These are phyloP conservation scores for Sorghum bicolor DNA, from an alignment of 176 grass and related monocot genomes.

Conservation along the genomic window DNA sequence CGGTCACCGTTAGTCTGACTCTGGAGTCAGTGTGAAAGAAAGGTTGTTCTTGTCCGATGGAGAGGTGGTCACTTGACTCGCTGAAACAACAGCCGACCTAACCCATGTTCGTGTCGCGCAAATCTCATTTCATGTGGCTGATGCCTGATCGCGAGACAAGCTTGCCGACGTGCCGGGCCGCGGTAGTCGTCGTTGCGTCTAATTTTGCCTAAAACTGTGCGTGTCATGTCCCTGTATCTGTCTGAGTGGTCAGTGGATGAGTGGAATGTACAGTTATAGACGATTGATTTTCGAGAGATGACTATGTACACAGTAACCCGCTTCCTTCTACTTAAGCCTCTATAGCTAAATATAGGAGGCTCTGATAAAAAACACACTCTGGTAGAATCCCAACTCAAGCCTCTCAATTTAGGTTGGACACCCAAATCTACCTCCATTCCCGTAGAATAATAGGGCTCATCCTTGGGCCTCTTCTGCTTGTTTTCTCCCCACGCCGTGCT, in stretches of 20 bases:
- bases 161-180: neutral
- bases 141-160: neutral
- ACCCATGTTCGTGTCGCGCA: conserved; percentile 5
- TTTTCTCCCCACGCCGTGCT: too few species aligned
- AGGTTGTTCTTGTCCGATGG: neutral
- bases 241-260: neutral
- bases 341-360: too few species aligned
- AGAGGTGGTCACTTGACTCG: conserved; percentile 13
- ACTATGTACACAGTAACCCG: too few species aligned
- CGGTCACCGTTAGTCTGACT: neutral
- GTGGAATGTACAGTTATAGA: neutral
- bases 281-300: neutral
- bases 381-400: too few species aligned
- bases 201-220: neutral
- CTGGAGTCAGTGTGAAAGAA: conserved; percentile 6
- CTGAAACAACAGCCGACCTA: neutral
- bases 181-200: neutral
- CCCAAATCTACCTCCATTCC: too few species aligned
- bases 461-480: too few species aligned
- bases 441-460: too few species aligned
- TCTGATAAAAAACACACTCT: too few species aligned
- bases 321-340: too few species aligned
- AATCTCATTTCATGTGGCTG: neutral
- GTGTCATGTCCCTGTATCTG: neutral
- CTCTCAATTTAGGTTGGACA: too few species aligned